These are phyloP conservation scores for Schoenoplectus tabernaemontani DNA, from an alignment of 202 grass and related monocot genomes.

Conservation along the genomic window DNA sequence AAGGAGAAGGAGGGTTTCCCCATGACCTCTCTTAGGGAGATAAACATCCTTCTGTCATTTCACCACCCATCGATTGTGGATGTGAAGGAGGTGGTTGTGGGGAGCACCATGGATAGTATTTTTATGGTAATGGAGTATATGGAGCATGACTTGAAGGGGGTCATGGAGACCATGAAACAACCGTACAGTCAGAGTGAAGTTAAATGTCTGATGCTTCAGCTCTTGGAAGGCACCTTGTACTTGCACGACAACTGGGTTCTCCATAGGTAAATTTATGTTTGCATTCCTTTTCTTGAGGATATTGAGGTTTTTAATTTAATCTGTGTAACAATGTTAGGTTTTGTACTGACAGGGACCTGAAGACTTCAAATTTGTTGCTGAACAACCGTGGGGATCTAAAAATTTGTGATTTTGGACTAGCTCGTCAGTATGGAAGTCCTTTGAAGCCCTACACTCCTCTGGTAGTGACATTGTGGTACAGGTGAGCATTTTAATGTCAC, in stretches of 20 bases:
- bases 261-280: conserved; percentile 22
- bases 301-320: not conserved
- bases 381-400: conserved; percentile 29
- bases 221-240: conserved; percentile 27
- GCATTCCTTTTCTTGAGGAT: not conserved
- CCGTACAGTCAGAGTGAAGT: conserved; percentile 29
- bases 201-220: conserved; percentile 33
- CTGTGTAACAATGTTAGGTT: not conserved
- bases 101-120: conserved; percentile 30
- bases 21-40: conserved; percentile 30
- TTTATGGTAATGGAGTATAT: conserved; percentile 41
- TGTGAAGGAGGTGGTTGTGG: conserved; percentile 33
- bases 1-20: conserved; percentile 33
- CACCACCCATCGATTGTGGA: conserved; percentile 30
- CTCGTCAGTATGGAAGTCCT: conserved; percentile 33
- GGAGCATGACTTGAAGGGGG: conserved; percentile 31
- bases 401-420: conserved; percentile 35
- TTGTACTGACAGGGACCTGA: conserved; percentile 21
- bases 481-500: conserved; percentile 10
- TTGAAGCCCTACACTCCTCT: conserved; percentile 31
- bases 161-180: conserved; percentile 25
- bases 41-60: conserved; percentile 32
- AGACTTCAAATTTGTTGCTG: conserved; percentile 36
- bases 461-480: conserved; percentile 44
- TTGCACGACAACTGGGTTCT: conserved; percentile 34